Evolutionary conservation across 75 land plant genomes (phyloP), one percentile per base, ranked within the genome.

Genomic region (Cupressus sempervirens): DNA sequence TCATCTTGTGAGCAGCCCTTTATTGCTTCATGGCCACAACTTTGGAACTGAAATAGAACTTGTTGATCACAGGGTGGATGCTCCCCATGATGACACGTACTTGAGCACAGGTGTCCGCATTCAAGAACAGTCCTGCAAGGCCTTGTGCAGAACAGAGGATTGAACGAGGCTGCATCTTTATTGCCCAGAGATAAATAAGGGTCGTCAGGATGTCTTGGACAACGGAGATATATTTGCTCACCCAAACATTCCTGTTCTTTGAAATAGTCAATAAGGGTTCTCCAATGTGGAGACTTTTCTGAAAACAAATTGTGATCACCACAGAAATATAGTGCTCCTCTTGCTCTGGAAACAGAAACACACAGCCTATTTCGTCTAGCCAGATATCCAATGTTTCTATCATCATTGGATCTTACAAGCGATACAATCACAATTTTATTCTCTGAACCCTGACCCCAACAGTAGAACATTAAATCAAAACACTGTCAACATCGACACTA

Each of bases 51-150:
- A 50, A 73, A 86, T 11, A 43, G 40, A 70, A 86, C 75, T 81
- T 62, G 40, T 41, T 45, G 40, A 13, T 29, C 2, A 58, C 87
- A 85, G 29, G 0, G 5, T 11, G 23, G 30, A 70, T 87, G 88
- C 35, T 67, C 23, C 43, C 88, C 88, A n/a, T 52, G 40, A n/a
- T 87, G 88, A 18, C 88, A 87, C 3, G 87, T 87, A 0, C 52
- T 46, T 7, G 48, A 9, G 30, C 88, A 87, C 41, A 43, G 23
- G 43, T 87, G 88, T 45, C 10, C 45, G 26, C 83, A 87, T 0
- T 70, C 48, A 34, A 86, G 80, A 34, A 54, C 4, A 68, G 16
- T 20, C 29, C 16, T 54, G 43, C 83, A 86, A 18, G 82, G 88
- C 43, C 43, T 84, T 40, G 34, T 18, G 83, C 84, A 84, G n/a